Conservation (phyloP, 495 filamentous ascomycete species). For the Sordaria brevicollis region DNA sequence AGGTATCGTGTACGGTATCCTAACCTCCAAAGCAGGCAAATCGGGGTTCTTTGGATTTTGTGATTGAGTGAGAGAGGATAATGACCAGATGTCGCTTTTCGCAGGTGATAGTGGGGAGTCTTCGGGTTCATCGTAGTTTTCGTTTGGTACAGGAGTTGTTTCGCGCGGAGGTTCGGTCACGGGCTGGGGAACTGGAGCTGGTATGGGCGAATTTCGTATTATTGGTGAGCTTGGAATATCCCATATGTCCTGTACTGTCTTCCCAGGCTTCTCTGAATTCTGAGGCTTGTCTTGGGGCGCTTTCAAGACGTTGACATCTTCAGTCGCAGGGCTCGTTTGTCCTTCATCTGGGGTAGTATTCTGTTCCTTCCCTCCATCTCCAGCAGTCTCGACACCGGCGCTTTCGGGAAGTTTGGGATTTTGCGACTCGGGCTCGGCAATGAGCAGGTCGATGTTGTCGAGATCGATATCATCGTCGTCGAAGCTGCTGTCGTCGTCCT, state of each 20-base stretch:
- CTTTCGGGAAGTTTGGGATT: background rate
- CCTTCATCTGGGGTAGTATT: background rate
- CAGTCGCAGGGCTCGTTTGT: background rate
- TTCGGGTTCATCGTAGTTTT: background rate
- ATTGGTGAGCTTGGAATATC: conserved; percentile 1
- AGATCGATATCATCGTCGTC: conserved; percentile 29
- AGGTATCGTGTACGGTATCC: background rate
- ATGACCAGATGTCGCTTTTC: background rate
- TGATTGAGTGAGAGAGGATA: background rate
- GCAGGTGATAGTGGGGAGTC: background rate
- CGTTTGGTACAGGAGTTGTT: background rate
- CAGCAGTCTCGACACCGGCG: background rate
- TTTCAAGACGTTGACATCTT: conserved; percentile 10
- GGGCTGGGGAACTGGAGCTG: background rate
- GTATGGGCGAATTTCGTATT: background rate
- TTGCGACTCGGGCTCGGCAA: background rate
- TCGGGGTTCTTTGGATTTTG: background rate
- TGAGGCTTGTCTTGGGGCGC: conserved; percentile 1
- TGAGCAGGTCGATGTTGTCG: background rate
- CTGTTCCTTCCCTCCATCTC: background rate
- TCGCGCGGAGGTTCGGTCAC: background rate
- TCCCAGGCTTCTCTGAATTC: background rate
- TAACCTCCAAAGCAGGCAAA: background rate
- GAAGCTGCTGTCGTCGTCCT: conserved; percentile 35
- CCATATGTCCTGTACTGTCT: conserved; percentile 3